phyloP scores from a whole-genome alignment of 2,329 filamentous ascomycete genomes.

The Ceratocystis harringtonii region DNA sequence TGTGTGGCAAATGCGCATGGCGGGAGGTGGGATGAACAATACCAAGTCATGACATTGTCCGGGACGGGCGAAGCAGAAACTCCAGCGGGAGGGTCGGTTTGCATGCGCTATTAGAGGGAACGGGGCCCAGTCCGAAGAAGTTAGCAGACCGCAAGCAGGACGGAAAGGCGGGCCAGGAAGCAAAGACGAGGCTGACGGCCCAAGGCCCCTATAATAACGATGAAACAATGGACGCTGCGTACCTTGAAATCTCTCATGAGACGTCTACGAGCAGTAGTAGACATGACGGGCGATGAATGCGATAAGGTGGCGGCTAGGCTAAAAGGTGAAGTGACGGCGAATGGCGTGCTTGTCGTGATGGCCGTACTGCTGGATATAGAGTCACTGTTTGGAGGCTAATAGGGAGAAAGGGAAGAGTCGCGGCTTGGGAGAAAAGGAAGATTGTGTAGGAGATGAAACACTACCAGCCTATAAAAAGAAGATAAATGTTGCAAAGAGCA shows the following conservation, averaged over 20 bases:
- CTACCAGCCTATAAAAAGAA: background rate
- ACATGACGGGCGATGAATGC: conserved; percentile 35
- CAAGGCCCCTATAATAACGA: background rate
- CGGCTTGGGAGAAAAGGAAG: background rate
- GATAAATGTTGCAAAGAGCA: background rate
- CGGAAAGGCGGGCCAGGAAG: background rate
- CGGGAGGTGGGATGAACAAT: conserved; percentile 23
- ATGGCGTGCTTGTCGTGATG: background rate
- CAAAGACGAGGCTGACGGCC: background rate
- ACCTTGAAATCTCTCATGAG: conserved; percentile 99
- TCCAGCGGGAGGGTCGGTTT: conserved; percentile 92
- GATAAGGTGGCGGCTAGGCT: background rate
- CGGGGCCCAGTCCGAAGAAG: background rate
- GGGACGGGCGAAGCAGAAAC: conserved; percentile 92
- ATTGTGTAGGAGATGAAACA: background rate
- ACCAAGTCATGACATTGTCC: conserved; percentile 97
- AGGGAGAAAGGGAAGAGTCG: background rate
- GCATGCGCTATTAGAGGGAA: conserved; percentile 61
- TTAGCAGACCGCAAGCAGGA: conserved; percentile 14
- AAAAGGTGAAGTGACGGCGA: background rate
- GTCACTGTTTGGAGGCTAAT: background rate
- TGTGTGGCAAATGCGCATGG: background rate
- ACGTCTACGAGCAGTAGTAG: conserved; percentile 84
- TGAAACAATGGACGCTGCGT: conserved; percentile 22
- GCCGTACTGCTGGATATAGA: background rate